These are phyloP conservation scores for Serendipita sp. DNA, from an alignment of 768 basidiomycete genomes.

Conservation along the genomic window DNA sequence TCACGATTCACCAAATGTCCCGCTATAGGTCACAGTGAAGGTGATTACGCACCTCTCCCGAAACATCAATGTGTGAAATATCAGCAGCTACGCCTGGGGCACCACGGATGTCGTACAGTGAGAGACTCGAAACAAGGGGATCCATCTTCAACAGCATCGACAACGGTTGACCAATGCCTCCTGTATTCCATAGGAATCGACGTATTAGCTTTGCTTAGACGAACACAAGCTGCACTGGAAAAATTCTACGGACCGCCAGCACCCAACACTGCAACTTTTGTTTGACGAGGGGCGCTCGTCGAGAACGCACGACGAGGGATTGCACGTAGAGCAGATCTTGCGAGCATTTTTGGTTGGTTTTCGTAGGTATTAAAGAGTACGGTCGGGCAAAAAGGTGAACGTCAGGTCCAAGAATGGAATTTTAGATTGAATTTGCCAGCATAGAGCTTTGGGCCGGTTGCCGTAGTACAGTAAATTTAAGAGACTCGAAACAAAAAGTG, in stretches of 20 bases:
- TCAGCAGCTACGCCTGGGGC: slow-evolving; percentile 96
- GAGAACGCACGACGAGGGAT: slow-evolving; percentile 59
- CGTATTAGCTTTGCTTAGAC: neutral
- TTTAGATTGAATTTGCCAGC: too few relatives aligned
- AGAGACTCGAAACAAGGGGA: slow-evolving; percentile 72
- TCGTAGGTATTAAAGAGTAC: neutral
- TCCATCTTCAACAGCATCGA: slow-evolving; percentile 88
- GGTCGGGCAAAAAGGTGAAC: too few relatives aligned
- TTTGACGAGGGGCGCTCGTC: slow-evolving; percentile 50
- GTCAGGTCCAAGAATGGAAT: too few relatives aligned
- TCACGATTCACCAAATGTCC: neutral
- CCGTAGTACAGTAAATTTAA: too few relatives aligned
- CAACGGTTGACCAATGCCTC: slow-evolving; percentile 94
- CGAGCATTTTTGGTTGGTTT: slow-evolving; percentile 34
- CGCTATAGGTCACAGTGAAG: slow-evolving; percentile 15
- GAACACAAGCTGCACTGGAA: neutral
- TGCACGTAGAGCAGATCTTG: slow-evolving; percentile 45
- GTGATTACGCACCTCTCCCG: slow-evolving; percentile 45
- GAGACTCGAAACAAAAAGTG: too few relatives aligned
- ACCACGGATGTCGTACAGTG: slow-evolving; percentile 87
- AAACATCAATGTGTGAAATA: slow-evolving; percentile 85
- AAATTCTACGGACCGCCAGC: slow-evolving; percentile 55
- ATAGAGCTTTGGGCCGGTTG: too few relatives aligned
- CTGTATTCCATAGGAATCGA: slow-evolving; percentile 13
- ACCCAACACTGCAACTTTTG: slow-evolving; percentile 92